Evolutionary conservation across 1,284 basidiomycete species (phyloP).

Genomic region (Vanrija sp.): DNA sequence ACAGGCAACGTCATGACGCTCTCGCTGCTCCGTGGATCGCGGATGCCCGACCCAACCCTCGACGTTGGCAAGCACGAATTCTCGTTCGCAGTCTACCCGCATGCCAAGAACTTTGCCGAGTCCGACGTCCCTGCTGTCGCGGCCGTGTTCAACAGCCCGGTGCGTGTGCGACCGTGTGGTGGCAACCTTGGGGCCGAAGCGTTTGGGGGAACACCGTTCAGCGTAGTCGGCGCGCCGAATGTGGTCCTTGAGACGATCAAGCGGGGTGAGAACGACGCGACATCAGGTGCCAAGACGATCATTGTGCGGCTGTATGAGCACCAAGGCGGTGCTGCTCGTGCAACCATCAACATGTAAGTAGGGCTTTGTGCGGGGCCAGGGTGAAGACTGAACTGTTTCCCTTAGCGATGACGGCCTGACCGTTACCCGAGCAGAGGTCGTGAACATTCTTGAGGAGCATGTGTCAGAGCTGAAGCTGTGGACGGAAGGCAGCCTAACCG

Average conservation of each 20-base stretch:
- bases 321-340: constrained; percentile 68
- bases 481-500: not conserved
- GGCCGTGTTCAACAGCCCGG: constrained; percentile 22
- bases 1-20: constrained; percentile 54
- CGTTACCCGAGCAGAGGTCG: constrained; percentile 59
- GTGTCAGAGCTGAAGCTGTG: constrained; percentile 49
- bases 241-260: constrained; percentile 90
- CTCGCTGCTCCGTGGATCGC: constrained; percentile 78
- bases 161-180: not conserved
- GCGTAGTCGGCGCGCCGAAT: constrained; percentile 60
- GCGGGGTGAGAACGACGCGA: constrained; percentile 73
- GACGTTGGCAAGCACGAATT: constrained; percentile 63
- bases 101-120: constrained; percentile 66
- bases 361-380: too few relatives aligned
- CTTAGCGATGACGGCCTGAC: constrained; percentile 53
- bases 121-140: constrained; percentile 57
- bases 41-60: constrained; percentile 65
- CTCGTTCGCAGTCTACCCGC: constrained; percentile 81
- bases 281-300: constrained; percentile 53
- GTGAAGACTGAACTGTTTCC: constrained; percentile 1
- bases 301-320: constrained; percentile 78
- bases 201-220: constrained; percentile 46
- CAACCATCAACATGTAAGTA: constrained; percentile 52
- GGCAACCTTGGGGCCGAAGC: not conserved
- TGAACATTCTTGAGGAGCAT: constrained; percentile 80